Base-by-base conservation (phyloP, 2,329 filamentous ascomycete species). In the Didymella segeticola region DNA sequence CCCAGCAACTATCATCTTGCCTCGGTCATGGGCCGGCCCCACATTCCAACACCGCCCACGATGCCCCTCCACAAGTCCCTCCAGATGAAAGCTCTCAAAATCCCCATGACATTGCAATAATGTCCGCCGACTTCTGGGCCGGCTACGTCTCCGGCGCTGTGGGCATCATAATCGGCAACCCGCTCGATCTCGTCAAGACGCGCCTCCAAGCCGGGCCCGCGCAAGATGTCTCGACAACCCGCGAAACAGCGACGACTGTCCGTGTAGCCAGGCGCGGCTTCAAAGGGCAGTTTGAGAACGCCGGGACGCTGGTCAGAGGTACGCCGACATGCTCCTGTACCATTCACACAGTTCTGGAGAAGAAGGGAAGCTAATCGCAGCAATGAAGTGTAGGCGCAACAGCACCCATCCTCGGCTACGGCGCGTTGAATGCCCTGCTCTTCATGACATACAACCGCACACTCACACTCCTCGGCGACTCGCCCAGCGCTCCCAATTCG, bases 71-170 rank as follows among this genome's bases (percentile, higher is more conserved):
- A 58, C 47, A 23, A 23, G 34, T 37, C 12, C 33, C n/a, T n/a
- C n/a, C n/a, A n/a, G n/a, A 34, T 46, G 25, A 43, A 17, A n/a
- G 20, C 20, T 43, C 34, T 39, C 47, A 14, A 30, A 37, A 42
- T 26, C 38, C 42, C 26, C 52, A 53, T 43, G 43, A 22, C 47
- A 52, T 53, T 50, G 42, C 47, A 34, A 47, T 20, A 49, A 93
- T 95, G 90, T 90, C 90, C 43, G 86, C 91, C 63, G 93, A 96
- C 72, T 97, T 97, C 75, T 96, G 90, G 90, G 90, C 93, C 53
- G 92, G 93, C 68, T 97, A 96, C 75, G 78, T 95, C 57, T 93
- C 89, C 70, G 93, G 93, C 47, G 91, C 89, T 52, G 82, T 88
- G 42, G 90, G 91, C 38, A 97, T 97, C 66, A 78, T 96, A 41